Percentiles rank a stretch among this genome's conserved stretches.
These are phyloP conservation scores for Triglochin maritima DNA, from an alignment of 106 monocot genomes.

Conservation along the genomic window DNA sequence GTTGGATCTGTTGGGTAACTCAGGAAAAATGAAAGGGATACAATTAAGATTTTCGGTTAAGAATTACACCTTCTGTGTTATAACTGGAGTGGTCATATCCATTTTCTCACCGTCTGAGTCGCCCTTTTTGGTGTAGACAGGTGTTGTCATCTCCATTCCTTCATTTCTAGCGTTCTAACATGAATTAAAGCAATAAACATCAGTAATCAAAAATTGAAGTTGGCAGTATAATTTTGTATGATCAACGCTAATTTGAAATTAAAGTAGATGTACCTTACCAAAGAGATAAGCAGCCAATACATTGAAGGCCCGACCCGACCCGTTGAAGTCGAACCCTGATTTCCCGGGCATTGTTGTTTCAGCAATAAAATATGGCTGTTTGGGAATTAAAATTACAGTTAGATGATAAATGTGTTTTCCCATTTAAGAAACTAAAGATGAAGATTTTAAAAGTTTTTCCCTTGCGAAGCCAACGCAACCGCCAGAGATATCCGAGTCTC, in stretches of 20 bases:
- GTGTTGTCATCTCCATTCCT: slow-evolving; percentile 90
- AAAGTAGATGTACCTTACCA: slow-evolving; percentile 54
- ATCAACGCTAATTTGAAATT: not conserved
- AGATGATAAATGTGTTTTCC: too few relatives aligned
- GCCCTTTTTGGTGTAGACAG: slow-evolving; percentile 55
- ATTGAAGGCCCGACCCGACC: slow-evolving; percentile 69
- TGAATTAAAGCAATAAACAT: not conserved
- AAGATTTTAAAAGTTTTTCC: not conserved
- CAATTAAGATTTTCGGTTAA: not conserved
- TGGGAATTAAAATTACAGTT: not conserved
- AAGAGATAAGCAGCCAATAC: slow-evolving; percentile 74
- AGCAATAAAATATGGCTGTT: slow-evolving; percentile 69
- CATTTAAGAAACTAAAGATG: not conserved
- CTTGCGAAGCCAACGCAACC: slow-evolving; percentile 49
- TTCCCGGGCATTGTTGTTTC: slow-evolving; percentile 80
- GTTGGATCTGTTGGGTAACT: too few relatives aligned
- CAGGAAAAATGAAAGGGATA: too few relatives aligned
- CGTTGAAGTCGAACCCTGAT: slow-evolving; percentile 59
- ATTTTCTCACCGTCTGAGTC: slow-evolving; percentile 56
- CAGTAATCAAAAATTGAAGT: not conserved
- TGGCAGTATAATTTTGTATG: not conserved
- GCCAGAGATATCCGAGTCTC: slow-evolving; percentile 69
- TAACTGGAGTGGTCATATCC: slow-evolving; percentile 86
- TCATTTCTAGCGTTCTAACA: slow-evolving; percentile 48
- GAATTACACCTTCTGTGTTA: slow-evolving; percentile 43